Conservation (phyloP, 768 basidiomycete genomes). For the Tephrocybe sp. region DNA sequence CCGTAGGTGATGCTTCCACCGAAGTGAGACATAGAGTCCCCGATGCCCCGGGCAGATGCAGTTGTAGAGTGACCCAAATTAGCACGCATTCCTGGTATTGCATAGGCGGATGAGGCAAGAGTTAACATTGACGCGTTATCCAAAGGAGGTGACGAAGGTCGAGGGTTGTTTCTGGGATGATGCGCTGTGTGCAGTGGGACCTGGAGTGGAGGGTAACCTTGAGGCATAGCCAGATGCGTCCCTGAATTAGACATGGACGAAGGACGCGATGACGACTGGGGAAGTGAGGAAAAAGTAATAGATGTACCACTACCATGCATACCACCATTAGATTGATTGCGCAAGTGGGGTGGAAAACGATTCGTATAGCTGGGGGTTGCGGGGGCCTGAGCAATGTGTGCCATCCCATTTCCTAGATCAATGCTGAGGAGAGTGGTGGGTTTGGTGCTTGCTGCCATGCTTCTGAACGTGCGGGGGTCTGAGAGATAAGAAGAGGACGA, state of each 20-base stretch:
- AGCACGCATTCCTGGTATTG: slow-evolving; percentile 54
- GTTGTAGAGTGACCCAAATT: slow-evolving; percentile 43
- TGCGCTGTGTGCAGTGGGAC: slow-evolving; percentile 89
- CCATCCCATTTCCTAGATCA: slow-evolving; percentile 81
- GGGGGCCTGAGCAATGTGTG: slow-evolving; percentile 88
- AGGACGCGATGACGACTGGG: slow-evolving; percentile 46
- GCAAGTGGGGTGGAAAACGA: slow-evolving; percentile 59
- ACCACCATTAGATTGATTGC: slow-evolving; percentile 51
- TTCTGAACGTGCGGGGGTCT: slow-evolving; percentile 76
- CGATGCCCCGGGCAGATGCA: slow-evolving; percentile 50
- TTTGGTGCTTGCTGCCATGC: slow-evolving; percentile 86
- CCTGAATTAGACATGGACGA: slow-evolving; percentile 32
- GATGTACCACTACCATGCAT: slow-evolving; percentile 49
- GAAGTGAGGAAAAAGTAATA: slow-evolving; percentile 73
- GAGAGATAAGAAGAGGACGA: slow-evolving; percentile 85
- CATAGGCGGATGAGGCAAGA: slow-evolving; percentile 91
- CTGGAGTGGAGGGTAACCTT: slow-evolving; percentile 38
- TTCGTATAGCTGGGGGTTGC: slow-evolving; percentile 48
- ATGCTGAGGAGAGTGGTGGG: slow-evolving; percentile 93
- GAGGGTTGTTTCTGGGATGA: slow-evolving; percentile 94
- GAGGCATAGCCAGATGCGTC: slow-evolving; percentile 23
- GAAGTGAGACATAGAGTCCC: slow-evolving; percentile 70
- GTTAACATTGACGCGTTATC: slow-evolving; percentile 94
- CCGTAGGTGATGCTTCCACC: slow-evolving; percentile 55
- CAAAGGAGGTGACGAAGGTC: slow-evolving; percentile 84